phyloP scores from a whole-genome alignment of 352 stramenopile genomes.

The Phytophthora capsici region DNA sequence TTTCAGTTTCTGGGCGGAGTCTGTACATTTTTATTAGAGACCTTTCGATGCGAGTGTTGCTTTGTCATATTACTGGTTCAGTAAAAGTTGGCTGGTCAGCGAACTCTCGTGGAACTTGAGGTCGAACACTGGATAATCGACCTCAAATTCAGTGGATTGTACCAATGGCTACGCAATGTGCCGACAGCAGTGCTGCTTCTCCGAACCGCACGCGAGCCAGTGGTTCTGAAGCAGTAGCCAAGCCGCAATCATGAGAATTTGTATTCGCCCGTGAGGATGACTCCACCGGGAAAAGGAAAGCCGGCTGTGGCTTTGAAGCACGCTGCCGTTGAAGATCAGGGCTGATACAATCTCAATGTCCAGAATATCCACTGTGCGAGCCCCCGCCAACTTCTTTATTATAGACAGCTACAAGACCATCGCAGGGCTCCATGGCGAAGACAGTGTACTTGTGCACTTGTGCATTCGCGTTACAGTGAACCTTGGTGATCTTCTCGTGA shows the following conservation, averaged over 20 bases:
- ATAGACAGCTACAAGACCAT: too few species aligned
- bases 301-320: constrained; percentile 19
- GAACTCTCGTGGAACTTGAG: too few species aligned
- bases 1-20: too few species aligned
- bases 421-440: neutral
- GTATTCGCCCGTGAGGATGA: constrained; percentile 4
- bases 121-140: too few species aligned
- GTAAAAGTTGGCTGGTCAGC: too few species aligned
- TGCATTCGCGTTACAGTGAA: too few species aligned
- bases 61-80: neutral
- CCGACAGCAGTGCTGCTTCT: neutral
- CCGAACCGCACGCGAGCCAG: neutral
- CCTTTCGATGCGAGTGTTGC: too few species aligned
- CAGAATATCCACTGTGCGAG: too few species aligned
- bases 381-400: too few species aligned
- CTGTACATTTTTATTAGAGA: too few species aligned
- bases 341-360: neutral
- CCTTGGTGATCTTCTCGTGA: neutral
- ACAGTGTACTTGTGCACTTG: neutral
- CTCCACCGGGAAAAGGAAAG: constrained; percentile 21
- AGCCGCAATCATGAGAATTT: constrained; percentile 10
- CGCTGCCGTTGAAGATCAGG: constrained; percentile 1
- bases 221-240: constrained; percentile 4
- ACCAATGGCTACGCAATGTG: neutral
- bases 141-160: neutral